phyloP scores from a whole-genome alignment of 2,329 filamentous ascomycete species.

The Dryadomyces sulphureus region DNA sequence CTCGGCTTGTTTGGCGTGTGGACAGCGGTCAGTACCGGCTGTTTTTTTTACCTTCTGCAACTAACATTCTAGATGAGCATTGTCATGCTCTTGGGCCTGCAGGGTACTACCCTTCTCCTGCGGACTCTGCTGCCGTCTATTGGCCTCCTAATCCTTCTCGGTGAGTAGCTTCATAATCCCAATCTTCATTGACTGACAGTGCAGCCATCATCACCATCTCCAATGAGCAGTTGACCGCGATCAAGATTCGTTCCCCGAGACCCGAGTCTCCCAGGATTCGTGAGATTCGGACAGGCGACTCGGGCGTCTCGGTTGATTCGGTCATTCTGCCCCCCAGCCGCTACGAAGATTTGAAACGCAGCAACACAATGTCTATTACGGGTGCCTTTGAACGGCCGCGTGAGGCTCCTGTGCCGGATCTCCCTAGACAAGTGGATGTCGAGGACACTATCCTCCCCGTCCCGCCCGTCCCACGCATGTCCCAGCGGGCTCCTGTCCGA shows the following conservation, averaged over 20 bases:
- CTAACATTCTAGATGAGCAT: slow-evolving; percentile 28
- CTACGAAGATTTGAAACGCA: slow-evolving; percentile 33
- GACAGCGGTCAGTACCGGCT: slow-evolving; percentile 31
- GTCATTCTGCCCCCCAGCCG: slow-evolving; percentile 28
- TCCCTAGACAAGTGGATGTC: not conserved
- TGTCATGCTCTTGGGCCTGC: slow-evolving; percentile 33
- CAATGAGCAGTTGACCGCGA: slow-evolving; percentile 18
- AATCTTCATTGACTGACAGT: not conserved
- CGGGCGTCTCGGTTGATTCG: slow-evolving; percentile 26
- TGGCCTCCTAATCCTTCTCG: slow-evolving; percentile 33
- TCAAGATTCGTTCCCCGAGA: slow-evolving; percentile 16
- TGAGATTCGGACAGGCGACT: slow-evolving; percentile 20
- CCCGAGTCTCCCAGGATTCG: slow-evolving; percentile 24
- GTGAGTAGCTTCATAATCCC: slow-evolving; percentile 18
- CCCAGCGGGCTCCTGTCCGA: not conserved
- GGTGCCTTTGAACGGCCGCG: slow-evolving; percentile 22
- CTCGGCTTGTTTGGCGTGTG: slow-evolving; percentile 33
- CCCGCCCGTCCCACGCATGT: not conserved
- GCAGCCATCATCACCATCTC: slow-evolving; percentile 25
- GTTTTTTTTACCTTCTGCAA: not conserved
- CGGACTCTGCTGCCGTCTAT: slow-evolving; percentile 35
- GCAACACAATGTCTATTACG: slow-evolving; percentile 21
- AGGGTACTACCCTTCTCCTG: slow-evolving; percentile 24
- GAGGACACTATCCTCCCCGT: not conserved
- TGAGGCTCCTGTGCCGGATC: slow-evolving; percentile 11